Conservation (phyloP, 805 yeast species). For the Pichia kluyveri region DNA sequence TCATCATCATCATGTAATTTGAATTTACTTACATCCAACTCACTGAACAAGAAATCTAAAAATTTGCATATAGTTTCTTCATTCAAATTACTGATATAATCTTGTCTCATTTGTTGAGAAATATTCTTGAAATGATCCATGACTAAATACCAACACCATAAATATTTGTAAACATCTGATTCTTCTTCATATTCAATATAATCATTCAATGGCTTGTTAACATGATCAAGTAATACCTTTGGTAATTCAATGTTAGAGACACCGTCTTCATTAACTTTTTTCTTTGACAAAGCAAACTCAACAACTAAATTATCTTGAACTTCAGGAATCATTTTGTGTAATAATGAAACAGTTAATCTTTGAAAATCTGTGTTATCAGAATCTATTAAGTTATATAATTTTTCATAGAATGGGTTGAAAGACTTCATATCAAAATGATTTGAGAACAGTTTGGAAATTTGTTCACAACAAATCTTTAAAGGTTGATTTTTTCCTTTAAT, state of each 20-base stretch:
- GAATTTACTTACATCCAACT: slow-evolving; percentile 32
- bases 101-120: slow-evolving; percentile 53
- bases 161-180: slow-evolving; percentile 30
- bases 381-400: slow-evolving; percentile 27
- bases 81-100: slow-evolving; percentile 51
- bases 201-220: slow-evolving; percentile 25
- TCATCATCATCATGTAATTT: slow-evolving; percentile 17
- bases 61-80: slow-evolving; percentile 40
- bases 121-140: slow-evolving; percentile 55
- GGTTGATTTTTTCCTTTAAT: slow-evolving; percentile 23
- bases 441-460: slow-evolving; percentile 17
- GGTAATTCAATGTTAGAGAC: slow-evolving; percentile 32
- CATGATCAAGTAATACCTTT: slow-evolving; percentile 26
- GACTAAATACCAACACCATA: slow-evolving; percentile 64
- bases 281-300: slow-evolving; percentile 47
- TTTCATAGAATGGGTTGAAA: slow-evolving; percentile 26
- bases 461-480: slow-evolving; percentile 26
- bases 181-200: slow-evolving; percentile 33
- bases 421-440: slow-evolving; percentile 22
- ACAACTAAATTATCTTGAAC: slow-evolving; percentile 53
- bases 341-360: slow-evolving; percentile 33
- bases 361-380: slow-evolving; percentile 29
- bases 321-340: slow-evolving; percentile 32
- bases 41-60: slow-evolving; percentile 45
- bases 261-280: slow-evolving; percentile 25